A percentile compares a stretch with the other conserved stretches of the same genome.
Conservation (phyloP, 495 filamentous ascomycete species). For the Lindgomyces ingoldianus region DNA sequence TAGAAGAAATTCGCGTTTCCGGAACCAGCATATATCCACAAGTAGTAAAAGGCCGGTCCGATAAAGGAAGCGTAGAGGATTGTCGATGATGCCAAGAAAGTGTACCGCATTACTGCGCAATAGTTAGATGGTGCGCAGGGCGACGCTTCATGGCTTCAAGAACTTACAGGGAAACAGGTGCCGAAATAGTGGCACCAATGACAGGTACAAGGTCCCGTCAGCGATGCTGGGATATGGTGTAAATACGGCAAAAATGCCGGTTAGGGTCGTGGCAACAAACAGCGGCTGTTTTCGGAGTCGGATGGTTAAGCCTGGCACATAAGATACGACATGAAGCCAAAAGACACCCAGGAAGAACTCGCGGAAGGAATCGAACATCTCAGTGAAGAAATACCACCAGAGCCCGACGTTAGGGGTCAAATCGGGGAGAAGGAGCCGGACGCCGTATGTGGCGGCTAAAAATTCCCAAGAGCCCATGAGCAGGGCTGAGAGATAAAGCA, state of each 20-base stretch:
- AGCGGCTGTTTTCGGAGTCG: slow-evolving; percentile 75
- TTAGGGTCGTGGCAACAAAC: slow-evolving; percentile 75
- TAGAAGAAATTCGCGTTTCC: slow-evolving; percentile 99
- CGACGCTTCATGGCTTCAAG: background rate
- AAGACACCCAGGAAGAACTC: slow-evolving; percentile 97
- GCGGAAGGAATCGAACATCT: slow-evolving; percentile 98
- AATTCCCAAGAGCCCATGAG: slow-evolving; percentile 82
- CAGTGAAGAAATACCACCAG: slow-evolving; percentile 99
- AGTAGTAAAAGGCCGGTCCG: slow-evolving; percentile 91
- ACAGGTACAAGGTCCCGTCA: slow-evolving; percentile 81
- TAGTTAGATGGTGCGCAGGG: slow-evolving; percentile 17
- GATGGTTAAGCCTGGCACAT: slow-evolving; percentile 80
- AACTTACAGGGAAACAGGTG: slow-evolving; percentile 86
- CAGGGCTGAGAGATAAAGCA: slow-evolving; percentile 71
- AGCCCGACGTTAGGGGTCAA: slow-evolving; percentile 92
- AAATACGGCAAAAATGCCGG: slow-evolving; percentile 89
- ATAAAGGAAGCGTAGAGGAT: slow-evolving; percentile 85
- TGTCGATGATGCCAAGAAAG: slow-evolving; percentile 78
- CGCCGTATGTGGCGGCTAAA: slow-evolving; percentile 83
- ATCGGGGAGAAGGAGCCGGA: slow-evolving; percentile 87
- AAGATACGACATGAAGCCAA: slow-evolving; percentile 89
- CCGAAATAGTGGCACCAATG: slow-evolving; percentile 79
- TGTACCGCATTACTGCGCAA: slow-evolving; percentile 79
- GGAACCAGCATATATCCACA: slow-evolving; percentile 98
- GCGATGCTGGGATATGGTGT: slow-evolving; percentile 94